Evolutionary conservation across 2,329 filamentous ascomycete genomes (phyloP).

Genomic region (Neonectria neomacrospora): DNA sequence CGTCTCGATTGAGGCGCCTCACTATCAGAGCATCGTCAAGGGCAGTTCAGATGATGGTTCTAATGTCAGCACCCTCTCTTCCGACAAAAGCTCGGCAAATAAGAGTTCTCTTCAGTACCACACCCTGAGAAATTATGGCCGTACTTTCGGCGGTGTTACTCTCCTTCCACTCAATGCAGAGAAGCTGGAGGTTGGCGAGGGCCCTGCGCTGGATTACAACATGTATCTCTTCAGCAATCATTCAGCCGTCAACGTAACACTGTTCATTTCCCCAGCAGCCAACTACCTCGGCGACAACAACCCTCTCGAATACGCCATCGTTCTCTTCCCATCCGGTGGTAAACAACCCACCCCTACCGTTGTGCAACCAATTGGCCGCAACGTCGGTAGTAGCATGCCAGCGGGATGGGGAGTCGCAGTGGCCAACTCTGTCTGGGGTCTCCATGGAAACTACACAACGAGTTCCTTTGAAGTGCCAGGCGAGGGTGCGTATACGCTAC

Average conservation of each 20-base stretch:
- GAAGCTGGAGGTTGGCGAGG: slow-evolving; percentile 60
- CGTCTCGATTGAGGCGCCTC: slow-evolving; percentile 64
- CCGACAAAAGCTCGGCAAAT: slow-evolving; percentile 50
- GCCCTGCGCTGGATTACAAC: slow-evolving; percentile 68
- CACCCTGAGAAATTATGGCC: slow-evolving; percentile 65
- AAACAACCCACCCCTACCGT: background rate
- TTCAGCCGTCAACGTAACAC: slow-evolving; percentile 54
- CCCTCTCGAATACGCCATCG: slow-evolving; percentile 51
- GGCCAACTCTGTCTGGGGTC: slow-evolving; percentile 59
- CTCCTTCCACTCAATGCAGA: slow-evolving; percentile 63
- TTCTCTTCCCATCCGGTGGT: background rate
- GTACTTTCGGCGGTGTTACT: slow-evolving; percentile 68
- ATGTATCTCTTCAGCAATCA: slow-evolving; percentile 69
- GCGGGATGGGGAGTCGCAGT: slow-evolving; percentile 41
- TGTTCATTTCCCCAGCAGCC: slow-evolving; percentile 63
- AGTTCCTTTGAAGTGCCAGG: slow-evolving; percentile 54
- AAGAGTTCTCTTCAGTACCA: slow-evolving; percentile 54
- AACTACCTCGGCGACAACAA: slow-evolving; percentile 63
- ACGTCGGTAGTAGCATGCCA: background rate
- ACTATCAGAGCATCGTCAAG: slow-evolving; percentile 58
- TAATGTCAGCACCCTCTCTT: background rate
- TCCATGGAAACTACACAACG: slow-evolving; percentile 56
- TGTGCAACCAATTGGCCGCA: background rate
- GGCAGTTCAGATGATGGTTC: slow-evolving; percentile 20
- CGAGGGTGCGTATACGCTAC: slow-evolving; percentile 60